Evolutionary conservation across 106 monocot species (phyloP), one percentile per base, ranked within the genome.

Genomic region (Acorus gramineus): DNA sequence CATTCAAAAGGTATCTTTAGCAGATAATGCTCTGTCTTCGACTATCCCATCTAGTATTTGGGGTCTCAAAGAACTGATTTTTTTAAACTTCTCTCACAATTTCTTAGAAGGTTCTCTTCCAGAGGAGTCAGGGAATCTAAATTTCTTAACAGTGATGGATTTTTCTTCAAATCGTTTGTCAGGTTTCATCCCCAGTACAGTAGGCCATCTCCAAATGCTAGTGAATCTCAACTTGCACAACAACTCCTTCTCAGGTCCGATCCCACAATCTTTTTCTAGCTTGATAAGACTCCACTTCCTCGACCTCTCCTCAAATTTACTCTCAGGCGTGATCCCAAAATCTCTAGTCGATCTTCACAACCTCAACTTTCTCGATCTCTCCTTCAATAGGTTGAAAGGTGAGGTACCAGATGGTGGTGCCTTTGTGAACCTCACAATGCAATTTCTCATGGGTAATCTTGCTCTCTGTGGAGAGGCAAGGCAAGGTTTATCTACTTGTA

Each of bases 301-400:
- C 47, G 55, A 67, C 47, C 67, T 67, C 46, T 67, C 67, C 2
- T 57, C 11, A 12, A 67, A 67, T 49, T 3, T 13, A 3, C 67
- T 67, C 14, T 47, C 67, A 6, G 67, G 67, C 2, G 47, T 3
- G 4, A 67, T 67, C 12, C 67, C 67, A 5, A 28, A 14, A 2
- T 67, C 56, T 48, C 9, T 67, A 56, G 13, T 44, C 42, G 44
- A 44, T 43, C 7, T 43, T 4, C 6, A 60, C 28, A 28, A 28
- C 28, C 28, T 28, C 28, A 28, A 0, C 28, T 28, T 28, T 28
- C 28, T 28, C 1, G 28, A 28, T 28, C 28, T 28, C 28, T 28
- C 28, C 28, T 28, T 28, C 28, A 28, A 28, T 28, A 28, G 28
- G 28, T 28, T 28, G 28, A 28, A 28, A 28, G 28, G 28, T 28